Conservation (phyloP, 257 asterid species). For the Ilex asprella region DNA sequence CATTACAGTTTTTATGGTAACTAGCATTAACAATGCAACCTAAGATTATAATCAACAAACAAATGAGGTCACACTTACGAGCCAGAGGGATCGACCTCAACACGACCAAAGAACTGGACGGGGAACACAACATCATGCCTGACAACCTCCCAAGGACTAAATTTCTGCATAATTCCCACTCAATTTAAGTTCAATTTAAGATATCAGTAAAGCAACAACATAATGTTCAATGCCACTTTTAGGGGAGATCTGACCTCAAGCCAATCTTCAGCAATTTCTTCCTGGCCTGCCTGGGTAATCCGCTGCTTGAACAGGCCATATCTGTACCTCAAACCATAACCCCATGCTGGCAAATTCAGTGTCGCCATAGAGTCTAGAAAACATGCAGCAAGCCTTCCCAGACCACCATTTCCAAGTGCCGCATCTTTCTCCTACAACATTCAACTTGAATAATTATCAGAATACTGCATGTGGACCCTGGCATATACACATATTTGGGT, state of each 20-base stretch:
- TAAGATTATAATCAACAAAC: background rate
- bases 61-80: slow-evolving; percentile 55
- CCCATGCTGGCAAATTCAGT: slow-evolving; percentile 96
- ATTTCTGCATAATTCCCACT: slow-evolving; percentile 53
- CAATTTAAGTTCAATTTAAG: slow-evolving; percentile 10
- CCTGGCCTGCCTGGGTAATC: slow-evolving; percentile 82
- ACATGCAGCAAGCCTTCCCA: slow-evolving; percentile 99
- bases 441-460: slow-evolving; percentile 16
- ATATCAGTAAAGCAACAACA: background rate
- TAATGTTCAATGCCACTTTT: background rate
- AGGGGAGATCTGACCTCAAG: slow-evolving; percentile 61
- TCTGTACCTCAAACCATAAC: slow-evolving; percentile 95
- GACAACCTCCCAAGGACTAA: slow-evolving; percentile 96
- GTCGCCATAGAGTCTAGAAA: slow-evolving; percentile 99
- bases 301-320: slow-evolving; percentile 93
- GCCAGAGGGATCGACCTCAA: slow-evolving; percentile 81
- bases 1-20: background rate
- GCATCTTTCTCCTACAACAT: slow-evolving; percentile 89
- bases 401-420: slow-evolving; percentile 99
- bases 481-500: too few species aligned
- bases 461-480: background rate
- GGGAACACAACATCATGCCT: slow-evolving; percentile 96
- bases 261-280: slow-evolving; percentile 95
- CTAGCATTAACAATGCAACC: background rate
- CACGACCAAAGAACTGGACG: slow-evolving; percentile 82